Evolutionary conservation across 2,329 filamentous ascomycete genomes (phyloP), one percentile per base, ranked within the genome.

Genomic region (Colletotrichum lini): DNA sequence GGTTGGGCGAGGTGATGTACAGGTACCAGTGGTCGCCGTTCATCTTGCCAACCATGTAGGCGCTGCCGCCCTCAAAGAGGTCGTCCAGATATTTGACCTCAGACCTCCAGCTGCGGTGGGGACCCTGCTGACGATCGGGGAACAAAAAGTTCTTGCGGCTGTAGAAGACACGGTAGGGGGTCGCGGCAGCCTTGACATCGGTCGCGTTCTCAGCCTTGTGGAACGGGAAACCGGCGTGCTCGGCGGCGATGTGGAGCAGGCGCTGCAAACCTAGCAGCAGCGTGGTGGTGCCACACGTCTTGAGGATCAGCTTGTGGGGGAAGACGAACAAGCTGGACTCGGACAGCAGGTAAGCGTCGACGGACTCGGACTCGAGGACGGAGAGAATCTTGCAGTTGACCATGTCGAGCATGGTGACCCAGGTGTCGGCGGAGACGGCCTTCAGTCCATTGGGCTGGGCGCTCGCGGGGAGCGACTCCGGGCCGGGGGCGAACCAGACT

Each of bases 281-380:
- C 3, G 96, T 99, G 16, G 96, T 99, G 30, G 96, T 99, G 72
- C 96, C 96, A 79, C 96, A 99, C 9, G 96, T 99, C 90, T 99
- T 99, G 76, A 99, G 87, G 72, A 99, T 98, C 74, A 99, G 89
- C 88, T 99, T 99, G 89, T 99, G 96, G n/a, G 95, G 95, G 83
- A 98, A 99, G 77, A 99, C 94, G 81, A 99, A 99, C 95, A 99
- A 98, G 93, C 96, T 98, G 50, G 96, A 98, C 85, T 99, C 96
- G 74, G 96, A 99, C 67, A 99, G 88, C 8, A 99, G 90, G 80
- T 99, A 99, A 75, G 96, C 96, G 80, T 99, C 96, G 77, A 98
- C 93, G 79, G 96, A 92, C 74, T 98, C 95, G 30, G 96, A 98
- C 80, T 96, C 92, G 74, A 99, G 90, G 73, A 98, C 93, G 4